Conservation (phyloP, 345 rosid species). For the Populus euphratica region DNA sequence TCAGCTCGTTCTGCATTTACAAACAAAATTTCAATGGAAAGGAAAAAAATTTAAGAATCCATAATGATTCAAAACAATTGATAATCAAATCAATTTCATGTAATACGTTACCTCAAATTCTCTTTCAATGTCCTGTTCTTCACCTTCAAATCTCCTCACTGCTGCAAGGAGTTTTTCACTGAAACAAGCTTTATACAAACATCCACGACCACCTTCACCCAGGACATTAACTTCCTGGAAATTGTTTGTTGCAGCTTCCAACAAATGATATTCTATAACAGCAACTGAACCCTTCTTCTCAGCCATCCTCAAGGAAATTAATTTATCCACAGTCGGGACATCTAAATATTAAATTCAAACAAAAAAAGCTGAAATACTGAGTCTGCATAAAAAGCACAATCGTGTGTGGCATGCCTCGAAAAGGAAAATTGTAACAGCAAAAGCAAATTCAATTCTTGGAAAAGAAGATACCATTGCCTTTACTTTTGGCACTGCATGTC, state of each 20-base stretch:
- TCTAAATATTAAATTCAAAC: conserved; percentile 38
- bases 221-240: conserved; percentile 59
- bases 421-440: conserved; percentile 9
- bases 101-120: conserved; percentile 58
- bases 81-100: conserved; percentile 6
- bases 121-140: conserved; percentile 46
- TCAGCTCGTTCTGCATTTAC: conserved; percentile 66
- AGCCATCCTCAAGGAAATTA: conserved; percentile 35
- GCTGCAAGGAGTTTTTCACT: conserved; percentile 60
- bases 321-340: conserved; percentile 37
- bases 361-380: neutral
- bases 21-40: conserved; percentile 9
- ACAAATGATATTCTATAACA: conserved; percentile 52
- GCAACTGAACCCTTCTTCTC: conserved; percentile 55
- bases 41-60: neutral
- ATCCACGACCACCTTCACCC: conserved; percentile 57
- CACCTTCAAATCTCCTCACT: conserved; percentile 68
- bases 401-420: neutral
- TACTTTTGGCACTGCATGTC: conserved; percentile 38
- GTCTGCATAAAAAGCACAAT: neutral
- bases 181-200: conserved; percentile 63
- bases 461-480: conserved; percentile 43
- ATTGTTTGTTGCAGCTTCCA: conserved; percentile 77
- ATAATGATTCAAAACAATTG: neutral
- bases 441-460: conserved; percentile 9